phyloP scores from a whole-genome alignment of 2,329 filamentous ascomycete species.

The Ophiostoma triangulosporum region DNA sequence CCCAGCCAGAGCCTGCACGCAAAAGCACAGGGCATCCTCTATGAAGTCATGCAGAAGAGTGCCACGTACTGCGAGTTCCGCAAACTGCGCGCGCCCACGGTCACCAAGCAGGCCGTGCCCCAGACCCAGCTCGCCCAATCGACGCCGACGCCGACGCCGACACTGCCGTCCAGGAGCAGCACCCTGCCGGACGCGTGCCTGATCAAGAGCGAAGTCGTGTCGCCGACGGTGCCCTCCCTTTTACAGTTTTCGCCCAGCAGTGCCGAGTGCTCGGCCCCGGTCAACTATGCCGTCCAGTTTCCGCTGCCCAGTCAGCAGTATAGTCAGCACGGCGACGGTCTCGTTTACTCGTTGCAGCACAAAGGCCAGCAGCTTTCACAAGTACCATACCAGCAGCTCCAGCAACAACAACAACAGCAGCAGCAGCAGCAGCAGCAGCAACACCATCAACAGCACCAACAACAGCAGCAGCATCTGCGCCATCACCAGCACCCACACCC shows the following conservation, averaged over 20 bases:
- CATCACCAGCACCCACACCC: neutral
- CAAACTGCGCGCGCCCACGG: conserved; percentile 39
- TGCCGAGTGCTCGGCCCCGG: neutral
- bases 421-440: conserved; percentile 4
- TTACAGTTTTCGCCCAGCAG: neutral
- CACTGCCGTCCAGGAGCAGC: neutral
- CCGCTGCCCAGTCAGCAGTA: neutral
- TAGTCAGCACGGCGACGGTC: neutral
- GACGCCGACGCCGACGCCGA: neutral
- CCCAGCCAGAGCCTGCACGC: conserved; percentile 31
- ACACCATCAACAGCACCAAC: neutral
- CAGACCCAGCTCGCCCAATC: conserved; percentile 20
- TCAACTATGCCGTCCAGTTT: neutral
- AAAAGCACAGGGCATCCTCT: conserved; percentile 48
- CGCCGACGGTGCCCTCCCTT: neutral
- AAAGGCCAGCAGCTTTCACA: neutral
- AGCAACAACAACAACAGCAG: conserved; percentile 4
- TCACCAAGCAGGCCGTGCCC: conserved; percentile 26
- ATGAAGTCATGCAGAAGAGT: conserved; percentile 48
- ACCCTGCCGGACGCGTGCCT: neutral
- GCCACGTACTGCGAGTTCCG: conserved; percentile 45
- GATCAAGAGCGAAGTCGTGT: conserved; percentile 1
- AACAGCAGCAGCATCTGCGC: neutral
- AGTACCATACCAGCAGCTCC: neutral
- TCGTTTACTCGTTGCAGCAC: neutral